A percentile compares a stretch with the other conserved stretches of the same genome.
These are phyloP conservation scores for Bacidia rubella DNA, from an alignment of 495 filamentous ascomycete species.

Conservation along the genomic window DNA sequence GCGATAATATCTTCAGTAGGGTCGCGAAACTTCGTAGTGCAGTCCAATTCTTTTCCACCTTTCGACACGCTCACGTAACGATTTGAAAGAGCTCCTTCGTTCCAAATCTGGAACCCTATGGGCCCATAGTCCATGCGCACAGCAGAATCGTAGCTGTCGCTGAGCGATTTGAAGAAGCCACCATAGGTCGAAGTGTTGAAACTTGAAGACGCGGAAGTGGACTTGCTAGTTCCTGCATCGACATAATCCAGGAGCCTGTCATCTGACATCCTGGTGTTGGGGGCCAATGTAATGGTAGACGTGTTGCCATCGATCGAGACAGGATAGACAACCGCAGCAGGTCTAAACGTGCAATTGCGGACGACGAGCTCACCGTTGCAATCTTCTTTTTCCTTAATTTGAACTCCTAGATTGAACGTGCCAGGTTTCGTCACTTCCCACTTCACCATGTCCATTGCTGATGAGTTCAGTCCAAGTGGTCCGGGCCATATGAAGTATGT, in stretches of 20 bases:
- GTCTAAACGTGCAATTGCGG: conserved; percentile 1
- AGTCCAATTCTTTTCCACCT: too few species aligned
- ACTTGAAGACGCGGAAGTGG: too few species aligned
- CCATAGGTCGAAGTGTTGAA: neutral
- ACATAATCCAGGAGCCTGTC: neutral
- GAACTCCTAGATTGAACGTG: conserved; percentile 1
- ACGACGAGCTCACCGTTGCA: conserved; percentile 1
- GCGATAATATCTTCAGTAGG: too few species aligned
- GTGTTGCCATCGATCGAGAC: conserved; percentile 6
- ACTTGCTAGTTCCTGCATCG: neutral
- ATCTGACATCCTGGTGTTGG: conserved; percentile 1
- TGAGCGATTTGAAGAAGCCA: neutral
- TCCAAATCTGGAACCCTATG: too few species aligned
- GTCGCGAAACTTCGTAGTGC: too few species aligned
- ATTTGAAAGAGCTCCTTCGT: too few species aligned
- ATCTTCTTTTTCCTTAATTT: conserved; percentile 2
- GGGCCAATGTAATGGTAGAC: conserved; percentile 5
- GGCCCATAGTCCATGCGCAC: too few species aligned
- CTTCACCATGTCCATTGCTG: too few species aligned
- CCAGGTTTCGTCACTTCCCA: too few species aligned
- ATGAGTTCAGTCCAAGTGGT: too few species aligned
- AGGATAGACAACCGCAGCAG: conserved; percentile 6
- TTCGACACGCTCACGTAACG: too few species aligned
- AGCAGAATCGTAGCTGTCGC: too few species aligned
- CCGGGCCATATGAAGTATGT: neutral